Evolutionary conservation across 2,329 filamentous ascomycete species (phyloP), one percentile per base, ranked within the genome.

Genomic region (Arthrobotrys sinensis): DNA sequence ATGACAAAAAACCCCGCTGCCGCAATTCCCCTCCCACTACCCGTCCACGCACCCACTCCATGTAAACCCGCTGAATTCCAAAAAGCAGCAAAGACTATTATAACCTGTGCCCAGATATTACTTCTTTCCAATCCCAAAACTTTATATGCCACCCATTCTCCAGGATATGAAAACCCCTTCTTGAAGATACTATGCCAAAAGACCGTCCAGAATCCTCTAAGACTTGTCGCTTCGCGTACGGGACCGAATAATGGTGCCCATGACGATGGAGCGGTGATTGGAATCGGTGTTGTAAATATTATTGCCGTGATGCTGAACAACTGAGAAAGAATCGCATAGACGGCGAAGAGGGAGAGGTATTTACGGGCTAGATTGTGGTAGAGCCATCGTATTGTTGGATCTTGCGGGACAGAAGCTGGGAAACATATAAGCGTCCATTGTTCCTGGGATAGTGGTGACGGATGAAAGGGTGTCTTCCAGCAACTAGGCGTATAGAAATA

Each of bases 131-230:
- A 19, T 11, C 48, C 40, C 3, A 77, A 14, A 0, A 77, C 50
- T 14, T 55, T 50, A 34, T 55, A 62, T 1, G 66, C 66, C 5
- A 77, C 14, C 73, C 73, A 77, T 53, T 77, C 66, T 11, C 73
- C 73, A 6, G 73, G 73, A 40, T 77, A 77, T 3, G 66, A 71
- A 36, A 77, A 77, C 11, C 52, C 60, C 11, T 71, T 77, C 46
- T 77, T 77, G 62, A 77, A 77, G 28, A 77, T 77, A 46, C 66
- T 62, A 46, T 77, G 73, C 73, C 73, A 77, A 16, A 52, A 77
- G 3, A 43, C 19, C 0, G 73, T 71, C 73, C 73, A 77, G 38
- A 77, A 77, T 2, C 73, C 66, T 8, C 73, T 38, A 8, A 77
- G 45, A 14, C 66, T 71, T 24, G 73, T 77, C 5, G 48, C 66